Evolutionary conservation across 495 filamentous ascomycete genomes (phyloP).

Genomic region (Penicillium paradoxum): DNA sequence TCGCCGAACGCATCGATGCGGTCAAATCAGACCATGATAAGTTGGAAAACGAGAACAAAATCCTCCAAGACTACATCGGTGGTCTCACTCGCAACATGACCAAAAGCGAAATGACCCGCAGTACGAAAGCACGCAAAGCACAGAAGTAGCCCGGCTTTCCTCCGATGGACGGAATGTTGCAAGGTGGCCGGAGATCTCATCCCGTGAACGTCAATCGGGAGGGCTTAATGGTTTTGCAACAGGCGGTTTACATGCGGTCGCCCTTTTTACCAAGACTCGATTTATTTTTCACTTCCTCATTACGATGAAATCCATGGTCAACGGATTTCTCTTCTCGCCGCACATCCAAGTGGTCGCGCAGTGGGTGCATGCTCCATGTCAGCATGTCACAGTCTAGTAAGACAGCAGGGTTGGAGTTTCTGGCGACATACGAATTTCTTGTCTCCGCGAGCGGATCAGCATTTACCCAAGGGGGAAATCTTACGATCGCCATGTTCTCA

Average conservation of each 20-base stretch:
- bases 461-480: neutral
- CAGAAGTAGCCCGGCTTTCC: constrained; percentile 31
- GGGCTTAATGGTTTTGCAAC: neutral
- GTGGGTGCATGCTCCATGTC: neutral
- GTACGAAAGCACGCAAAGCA: constrained; percentile 42
- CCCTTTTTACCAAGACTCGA: neutral
- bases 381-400: constrained; percentile 2
- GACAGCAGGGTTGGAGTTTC: neutral
- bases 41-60: constrained; percentile 89
- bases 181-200: constrained; percentile 1
- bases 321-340: constrained; percentile 1
- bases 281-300: neutral
- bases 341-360: constrained; percentile 1
- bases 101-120: constrained; percentile 44
- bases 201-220: constrained; percentile 5
- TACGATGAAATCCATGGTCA: neutral
- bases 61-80: constrained; percentile 78
- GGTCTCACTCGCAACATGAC: constrained; percentile 51
- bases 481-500: constrained; percentile 14
- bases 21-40: constrained; percentile 92
- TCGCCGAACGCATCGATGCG: constrained; percentile 90
- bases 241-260: neutral
- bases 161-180: neutral
- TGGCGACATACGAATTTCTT: neutral
- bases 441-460: constrained; percentile 4